Percentiles rank a stretch among this genome's conserved stretches.
Evolutionary conservation across 2,329 filamentous ascomycete genomes (phyloP).

Genomic region (Hypoxylon sp.): DNA sequence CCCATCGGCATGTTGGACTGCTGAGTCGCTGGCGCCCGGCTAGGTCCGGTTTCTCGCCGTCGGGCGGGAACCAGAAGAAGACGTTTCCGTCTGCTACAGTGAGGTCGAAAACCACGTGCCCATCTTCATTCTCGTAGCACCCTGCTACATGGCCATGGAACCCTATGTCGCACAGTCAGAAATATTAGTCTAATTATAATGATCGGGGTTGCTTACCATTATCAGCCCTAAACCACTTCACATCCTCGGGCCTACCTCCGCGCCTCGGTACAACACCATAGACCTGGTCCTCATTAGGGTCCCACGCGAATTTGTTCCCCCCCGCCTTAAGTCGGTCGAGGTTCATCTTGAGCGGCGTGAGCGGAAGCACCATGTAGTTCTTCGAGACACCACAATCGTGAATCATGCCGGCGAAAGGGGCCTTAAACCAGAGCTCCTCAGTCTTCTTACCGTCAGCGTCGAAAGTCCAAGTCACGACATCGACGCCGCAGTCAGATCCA

Average conservation of each 20-base stretch:
- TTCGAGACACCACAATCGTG: conserved; percentile 65
- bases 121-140: conserved; percentile 64
- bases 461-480: conserved; percentile 65
- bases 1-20: conserved; percentile 60
- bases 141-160: conserved; percentile 65
- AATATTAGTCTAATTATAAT: background rate
- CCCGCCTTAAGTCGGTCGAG: conserved; percentile 61
- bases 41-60: conserved; percentile 50
- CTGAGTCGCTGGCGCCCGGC: conserved; percentile 55
- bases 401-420: conserved; percentile 68
- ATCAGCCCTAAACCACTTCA: conserved; percentile 66
- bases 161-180: conserved; percentile 42
- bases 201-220: conserved; percentile 59
- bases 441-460: conserved; percentile 60
- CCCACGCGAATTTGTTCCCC: conserved; percentile 67
- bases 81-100: conserved; percentile 62
- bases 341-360: conserved; percentile 65
- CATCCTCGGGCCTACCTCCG: conserved; percentile 66
- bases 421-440: conserved; percentile 65
- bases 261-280: conserved; percentile 68
- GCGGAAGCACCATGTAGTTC: conserved; percentile 64
- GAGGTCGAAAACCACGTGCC: conserved; percentile 62
- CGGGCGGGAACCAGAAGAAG: conserved; percentile 63
- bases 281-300: conserved; percentile 68
- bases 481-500: conserved; percentile 60